Conservation (phyloP, 139 green algal species). For the Picochlorum sp. region DNA sequence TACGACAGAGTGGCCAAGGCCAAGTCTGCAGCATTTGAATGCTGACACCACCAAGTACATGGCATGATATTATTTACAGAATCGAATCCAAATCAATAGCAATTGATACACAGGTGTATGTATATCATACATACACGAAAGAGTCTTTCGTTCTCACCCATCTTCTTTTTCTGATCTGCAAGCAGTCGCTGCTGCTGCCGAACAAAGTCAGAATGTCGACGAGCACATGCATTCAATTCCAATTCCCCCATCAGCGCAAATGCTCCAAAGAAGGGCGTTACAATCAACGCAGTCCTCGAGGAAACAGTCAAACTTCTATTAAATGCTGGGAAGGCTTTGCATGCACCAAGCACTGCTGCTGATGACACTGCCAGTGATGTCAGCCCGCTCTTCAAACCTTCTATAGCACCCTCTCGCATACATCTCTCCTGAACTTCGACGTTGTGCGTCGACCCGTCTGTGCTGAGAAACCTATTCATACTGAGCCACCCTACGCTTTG, state of each 20-base stretch:
- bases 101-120: no score
- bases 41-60: no score
- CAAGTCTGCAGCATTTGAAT: no score
- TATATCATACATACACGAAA: no score
- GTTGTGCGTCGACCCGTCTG: neutral
- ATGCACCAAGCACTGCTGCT: conserved; percentile 17
- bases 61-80: no score
- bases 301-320: conserved; percentile 18
- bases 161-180: no score
- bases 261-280: conserved; percentile 32
- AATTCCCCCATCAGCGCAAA: conserved; percentile 42
- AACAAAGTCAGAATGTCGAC: neutral
- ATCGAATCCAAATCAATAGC: no score
- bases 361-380: conserved; percentile 10
- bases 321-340: conserved; percentile 28
- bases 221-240: conserved; percentile 33
- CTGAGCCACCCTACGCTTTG: neutral
- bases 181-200: neutral
- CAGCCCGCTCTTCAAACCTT: conserved; percentile 7
- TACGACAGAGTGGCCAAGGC: no score
- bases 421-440: conserved; percentile 17
- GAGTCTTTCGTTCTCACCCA: no score
- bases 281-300: conserved; percentile 25
- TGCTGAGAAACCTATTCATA: neutral
- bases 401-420: neutral